Base-by-base conservation (phyloP, 345 rosid genomes). In the Carallia pectinifolia region DNA sequence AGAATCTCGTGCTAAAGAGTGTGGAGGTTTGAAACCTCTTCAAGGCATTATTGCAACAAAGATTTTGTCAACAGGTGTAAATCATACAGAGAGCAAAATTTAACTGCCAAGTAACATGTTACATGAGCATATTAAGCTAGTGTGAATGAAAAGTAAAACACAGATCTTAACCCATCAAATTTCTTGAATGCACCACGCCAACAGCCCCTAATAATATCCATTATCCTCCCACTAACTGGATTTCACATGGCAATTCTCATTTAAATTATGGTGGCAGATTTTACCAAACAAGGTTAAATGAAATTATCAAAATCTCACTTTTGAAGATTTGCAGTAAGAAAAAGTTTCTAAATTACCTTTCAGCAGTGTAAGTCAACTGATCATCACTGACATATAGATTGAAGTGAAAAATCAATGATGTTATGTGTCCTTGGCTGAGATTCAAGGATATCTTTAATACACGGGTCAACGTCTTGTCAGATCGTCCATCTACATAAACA, bases 331-430 rank as follows among this genome's bases (percentile, higher is more conserved):
- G 15, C 23, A 44, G 38, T 6, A 58, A 40, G 48, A 37, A 1
- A 37, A 39, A 8, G 55, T 18, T 7, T 13, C 68, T 64, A 33
- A 68, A 64, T 58, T 79, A 91, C 94, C 92, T 91, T 74, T 87
- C 88, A 64, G 97, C 96, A 34, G 90, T 89, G 77, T 91, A 88
- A 33, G 88, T 87, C 83, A 93, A 83, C 71, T 91, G 97, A 30
- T 85, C 91, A 58, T 93, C 86, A 54, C 90, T 87, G 8, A 93
- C 62, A 53, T 80, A 90, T 48, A 87, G 74, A 68, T 89, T 82
- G 72, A 81, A 84, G 81, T 83, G 95, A 70, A 89, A 90, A 48
- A 92, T 76, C 87, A 92, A 69, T 55, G 93, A 85, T 33, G 61
- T 73, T 6, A 81, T 82, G 82, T 74, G 83, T 68, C 87, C 89